Evolutionary conservation across 1,284 basidiomycete species (phyloP).

Genomic region (Rhodotorula sp.): DNA sequence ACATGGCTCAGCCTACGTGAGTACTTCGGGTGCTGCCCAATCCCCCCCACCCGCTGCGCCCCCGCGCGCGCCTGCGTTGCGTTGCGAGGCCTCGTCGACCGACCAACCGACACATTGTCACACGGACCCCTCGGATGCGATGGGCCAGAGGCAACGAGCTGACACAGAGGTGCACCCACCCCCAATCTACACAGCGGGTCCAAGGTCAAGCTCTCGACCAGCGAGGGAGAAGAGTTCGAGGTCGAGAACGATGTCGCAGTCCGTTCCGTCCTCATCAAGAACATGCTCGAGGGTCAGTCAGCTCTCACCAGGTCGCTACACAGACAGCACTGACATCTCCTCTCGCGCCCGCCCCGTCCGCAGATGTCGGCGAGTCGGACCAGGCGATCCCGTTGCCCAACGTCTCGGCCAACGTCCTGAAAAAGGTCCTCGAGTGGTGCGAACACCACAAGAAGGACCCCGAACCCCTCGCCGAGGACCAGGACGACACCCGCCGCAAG

Average conservation of each 20-base stretch:
- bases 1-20: background rate
- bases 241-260: slow-evolving; percentile 87
- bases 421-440: slow-evolving; percentile 99
- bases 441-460: slow-evolving; percentile 97
- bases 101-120: too few relatives aligned
- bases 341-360: too few relatives aligned
- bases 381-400: slow-evolving; percentile 91
- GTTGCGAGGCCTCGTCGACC: too few relatives aligned
- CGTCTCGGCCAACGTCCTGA: slow-evolving; percentile 91
- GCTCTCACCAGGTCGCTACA: too few relatives aligned
- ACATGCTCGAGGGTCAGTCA: slow-evolving; percentile 92
- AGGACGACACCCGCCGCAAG: slow-evolving; percentile 93
- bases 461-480: slow-evolving; percentile 68
- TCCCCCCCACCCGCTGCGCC: too few relatives aligned
- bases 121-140: too few relatives aligned
- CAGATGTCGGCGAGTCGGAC: slow-evolving; percentile 89
- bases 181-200: background rate
- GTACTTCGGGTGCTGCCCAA: too few relatives aligned
- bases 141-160: too few relatives aligned
- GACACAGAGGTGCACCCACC: too few relatives aligned
- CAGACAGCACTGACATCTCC: too few relatives aligned
- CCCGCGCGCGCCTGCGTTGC: too few relatives aligned
- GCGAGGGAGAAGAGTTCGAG: slow-evolving; percentile 92
- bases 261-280: slow-evolving; percentile 94
- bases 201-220: slow-evolving; percentile 53